phyloP scores from a whole-genome alignment of 1,284 basidiomycete species.

The Neonothopanus nambi region DNA sequence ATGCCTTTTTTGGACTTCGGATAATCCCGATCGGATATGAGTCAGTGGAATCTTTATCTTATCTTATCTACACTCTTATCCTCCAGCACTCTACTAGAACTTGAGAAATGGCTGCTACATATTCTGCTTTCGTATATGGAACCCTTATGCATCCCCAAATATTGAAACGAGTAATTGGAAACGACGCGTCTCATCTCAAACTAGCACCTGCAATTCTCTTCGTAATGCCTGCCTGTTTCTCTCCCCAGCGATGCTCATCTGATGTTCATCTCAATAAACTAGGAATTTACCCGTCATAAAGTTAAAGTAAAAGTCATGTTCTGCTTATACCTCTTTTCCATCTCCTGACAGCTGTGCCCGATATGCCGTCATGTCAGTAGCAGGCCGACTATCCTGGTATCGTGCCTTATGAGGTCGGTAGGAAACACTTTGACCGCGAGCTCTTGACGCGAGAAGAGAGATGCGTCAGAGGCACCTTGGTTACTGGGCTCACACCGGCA shows the following conservation, averaged over 20 bases:
- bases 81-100: too few relatives aligned
- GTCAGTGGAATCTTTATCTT: too few relatives aligned
- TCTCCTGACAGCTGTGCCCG: neutral
- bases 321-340: neutral
- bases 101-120: constrained; percentile 3
- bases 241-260: neutral
- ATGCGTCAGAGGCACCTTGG: constrained; percentile 70
- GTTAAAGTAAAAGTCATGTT: constrained; percentile 41
- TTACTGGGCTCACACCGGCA: constrained; percentile 56
- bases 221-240: constrained; percentile 20
- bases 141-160: constrained; percentile 63
- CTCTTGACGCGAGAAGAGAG: constrained; percentile 41
- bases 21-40: too few relatives aligned
- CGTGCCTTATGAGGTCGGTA: constrained; percentile 52
- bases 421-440: constrained; percentile 42
- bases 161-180: constrained; percentile 51
- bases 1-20: too few relatives aligned
- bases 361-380: neutral
- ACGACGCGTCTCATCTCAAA: constrained; percentile 42
- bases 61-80: too few relatives aligned
- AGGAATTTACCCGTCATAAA: constrained; percentile 80
- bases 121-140: constrained; percentile 87
- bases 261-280: neutral
- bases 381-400: constrained; percentile 69
- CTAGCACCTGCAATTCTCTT: constrained; percentile 40